Evolutionary conservation across 306 rosid genomes (phyloP).

Genomic region (Medicago ruthenica): DNA sequence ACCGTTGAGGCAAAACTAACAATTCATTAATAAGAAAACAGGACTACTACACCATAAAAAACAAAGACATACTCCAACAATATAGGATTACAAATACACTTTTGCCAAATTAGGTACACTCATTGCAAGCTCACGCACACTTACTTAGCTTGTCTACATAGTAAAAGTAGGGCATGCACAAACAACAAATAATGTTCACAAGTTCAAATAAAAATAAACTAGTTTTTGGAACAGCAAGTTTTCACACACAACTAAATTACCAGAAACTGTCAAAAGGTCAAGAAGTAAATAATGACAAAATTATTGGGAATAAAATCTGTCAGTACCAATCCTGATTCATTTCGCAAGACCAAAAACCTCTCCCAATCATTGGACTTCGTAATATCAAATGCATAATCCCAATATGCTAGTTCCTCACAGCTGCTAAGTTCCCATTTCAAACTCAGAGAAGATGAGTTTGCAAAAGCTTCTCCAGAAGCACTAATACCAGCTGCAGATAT

Average conservation of each 20-base stretch:
- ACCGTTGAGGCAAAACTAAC: background rate
- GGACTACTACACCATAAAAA: background rate
- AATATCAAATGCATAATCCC: constrained; percentile 64
- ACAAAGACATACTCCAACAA: background rate
- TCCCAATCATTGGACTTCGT: constrained; percentile 68
- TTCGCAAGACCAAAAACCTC: constrained; percentile 82
- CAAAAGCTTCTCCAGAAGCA: constrained; percentile 76
- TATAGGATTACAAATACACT: background rate
- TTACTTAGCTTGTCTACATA: constrained; percentile 9
- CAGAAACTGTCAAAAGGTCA: constrained; percentile 18
- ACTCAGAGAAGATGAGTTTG: constrained; percentile 86
- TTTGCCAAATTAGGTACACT: background rate
- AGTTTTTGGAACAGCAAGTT: constrained; percentile 19
- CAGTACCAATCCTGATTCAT: constrained; percentile 85
- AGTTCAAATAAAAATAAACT: constrained; percentile 30
- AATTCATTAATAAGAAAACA: background rate
- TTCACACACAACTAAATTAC: constrained; percentile 33
- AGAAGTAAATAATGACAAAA: constrained; percentile 34
- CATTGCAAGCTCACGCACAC: background rate
- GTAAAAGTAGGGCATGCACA: constrained; percentile 9
- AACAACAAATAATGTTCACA: constrained; percentile 9
- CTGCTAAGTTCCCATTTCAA: constrained; percentile 83
- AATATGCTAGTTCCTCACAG: constrained; percentile 78
- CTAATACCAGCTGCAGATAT: constrained; percentile 79
- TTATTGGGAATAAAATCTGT: constrained; percentile 34